A percentile compares a stretch with the other conserved stretches of the same genome.
These are phyloP conservation scores for Amphibolis antarctica DNA, from an alignment of 106 monocot genomes.

Conservation along the genomic window DNA sequence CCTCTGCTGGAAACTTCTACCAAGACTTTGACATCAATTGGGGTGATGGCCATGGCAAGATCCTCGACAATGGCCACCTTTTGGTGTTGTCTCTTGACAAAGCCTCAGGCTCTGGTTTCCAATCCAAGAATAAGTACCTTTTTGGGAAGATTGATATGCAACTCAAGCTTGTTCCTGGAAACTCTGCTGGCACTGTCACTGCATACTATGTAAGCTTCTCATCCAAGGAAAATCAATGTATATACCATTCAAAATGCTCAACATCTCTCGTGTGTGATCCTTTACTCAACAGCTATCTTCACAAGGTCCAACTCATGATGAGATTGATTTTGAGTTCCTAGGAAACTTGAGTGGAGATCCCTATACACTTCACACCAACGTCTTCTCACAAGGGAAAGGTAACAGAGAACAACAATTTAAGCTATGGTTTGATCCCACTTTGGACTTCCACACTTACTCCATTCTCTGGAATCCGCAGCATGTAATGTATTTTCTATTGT, in stretches of 20 bases:
- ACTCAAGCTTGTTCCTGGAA: constrained; percentile 24
- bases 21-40: constrained; percentile 22
- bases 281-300: constrained; percentile 11
- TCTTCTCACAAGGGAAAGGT: constrained; percentile 22
- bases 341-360: constrained; percentile 22
- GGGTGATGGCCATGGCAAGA: constrained; percentile 18
- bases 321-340: constrained; percentile 28
- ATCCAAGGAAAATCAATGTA: not conserved
- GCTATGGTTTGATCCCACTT: constrained; percentile 25
- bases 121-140: constrained; percentile 26
- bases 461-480: constrained; percentile 26
- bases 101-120: constrained; percentile 22
- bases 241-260: not conserved
- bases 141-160: constrained; percentile 29
- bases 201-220: constrained; percentile 17
- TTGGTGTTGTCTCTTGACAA: constrained; percentile 20
- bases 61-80: constrained; percentile 14
- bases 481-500: constrained; percentile 8
- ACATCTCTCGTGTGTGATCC: not conserved
- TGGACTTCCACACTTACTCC: constrained; percentile 24
- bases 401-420: constrained; percentile 27
- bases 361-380: constrained; percentile 28
- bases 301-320: constrained; percentile 19
- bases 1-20: constrained; percentile 8
- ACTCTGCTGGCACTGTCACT: constrained; percentile 27